These are phyloP conservation scores for Mrakia gelida DNA, from an alignment of 768 basidiomycete genomes.

Conservation along the genomic window DNA sequence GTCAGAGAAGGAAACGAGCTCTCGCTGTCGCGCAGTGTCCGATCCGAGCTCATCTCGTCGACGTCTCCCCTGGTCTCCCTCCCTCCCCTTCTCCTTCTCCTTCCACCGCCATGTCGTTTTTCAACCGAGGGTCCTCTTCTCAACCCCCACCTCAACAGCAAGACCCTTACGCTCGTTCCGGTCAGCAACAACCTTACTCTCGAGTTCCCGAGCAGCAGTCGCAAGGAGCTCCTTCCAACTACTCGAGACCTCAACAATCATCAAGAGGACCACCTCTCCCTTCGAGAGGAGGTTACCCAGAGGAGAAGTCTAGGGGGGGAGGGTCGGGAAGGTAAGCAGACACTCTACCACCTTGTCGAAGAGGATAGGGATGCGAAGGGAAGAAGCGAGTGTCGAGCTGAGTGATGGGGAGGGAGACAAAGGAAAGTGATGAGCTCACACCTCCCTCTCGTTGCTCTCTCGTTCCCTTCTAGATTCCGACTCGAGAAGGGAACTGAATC, in stretches of 20 bases:
- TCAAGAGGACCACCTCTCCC: neutral
- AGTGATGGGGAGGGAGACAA: neutral
- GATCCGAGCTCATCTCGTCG: neutral
- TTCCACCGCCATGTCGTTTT: neutral
- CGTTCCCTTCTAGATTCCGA: conserved; percentile 20
- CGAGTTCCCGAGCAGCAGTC: neutral
- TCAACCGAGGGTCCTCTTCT: neutral
- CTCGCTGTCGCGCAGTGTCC: neutral
- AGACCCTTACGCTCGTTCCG: conserved; percentile 8
- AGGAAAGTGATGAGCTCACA: conserved; percentile 17
- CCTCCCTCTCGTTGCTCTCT: conserved; percentile 6
- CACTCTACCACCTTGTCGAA: neutral
- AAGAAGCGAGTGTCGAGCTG: no score
- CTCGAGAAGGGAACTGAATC: conserved; percentile 29
- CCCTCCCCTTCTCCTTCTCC: neutral
- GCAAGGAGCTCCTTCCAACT: neutral
- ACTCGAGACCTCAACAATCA: conserved; percentile 11
- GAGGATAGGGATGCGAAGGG: neutral
- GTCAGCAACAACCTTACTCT: conserved; percentile 11
- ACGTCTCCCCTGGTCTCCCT: no score
- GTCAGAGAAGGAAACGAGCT: neutral
- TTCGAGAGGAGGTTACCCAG: neutral
- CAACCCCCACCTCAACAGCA: conserved; percentile 10
- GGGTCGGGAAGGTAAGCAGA: neutral
- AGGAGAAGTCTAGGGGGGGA: conserved; percentile 14